Evolutionary conservation across 2,329 filamentous ascomycete species (phyloP).

Genomic region (Cordyceps javanica): DNA sequence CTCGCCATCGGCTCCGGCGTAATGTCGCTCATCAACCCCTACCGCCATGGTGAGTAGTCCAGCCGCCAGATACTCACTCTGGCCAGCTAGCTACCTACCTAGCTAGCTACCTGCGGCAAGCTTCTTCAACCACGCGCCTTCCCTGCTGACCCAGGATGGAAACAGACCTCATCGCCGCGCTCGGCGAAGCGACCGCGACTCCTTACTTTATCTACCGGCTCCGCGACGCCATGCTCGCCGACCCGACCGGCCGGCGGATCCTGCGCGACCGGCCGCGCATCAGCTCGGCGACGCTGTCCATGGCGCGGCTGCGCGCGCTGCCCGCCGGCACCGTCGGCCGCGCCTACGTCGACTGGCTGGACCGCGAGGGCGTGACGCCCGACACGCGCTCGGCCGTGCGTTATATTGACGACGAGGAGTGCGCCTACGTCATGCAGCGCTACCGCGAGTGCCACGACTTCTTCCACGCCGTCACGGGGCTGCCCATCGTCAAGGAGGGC

Average conservation of each 20-base stretch:
- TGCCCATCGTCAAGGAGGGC: conserved; percentile 89
- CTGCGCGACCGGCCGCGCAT: conserved; percentile 85
- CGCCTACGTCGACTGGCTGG: conserved; percentile 85
- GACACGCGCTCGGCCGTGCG: conserved; percentile 78
- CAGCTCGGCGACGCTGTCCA: conserved; percentile 62
- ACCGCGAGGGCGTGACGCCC: conserved; percentile 85
- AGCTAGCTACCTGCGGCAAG: too few species aligned
- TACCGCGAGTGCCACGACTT: conserved; percentile 98
- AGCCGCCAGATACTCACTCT: background rate
- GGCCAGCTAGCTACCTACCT: too few species aligned
- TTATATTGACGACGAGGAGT: conserved; percentile 92
- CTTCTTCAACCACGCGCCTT: too few species aligned
- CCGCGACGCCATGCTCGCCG: conserved; percentile 81
- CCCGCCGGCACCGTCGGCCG: conserved; percentile 70
- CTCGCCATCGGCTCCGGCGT: conserved; percentile 62
- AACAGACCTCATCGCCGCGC: conserved; percentile 81
- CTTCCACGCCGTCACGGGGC: conserved; percentile 87
- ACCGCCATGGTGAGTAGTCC: conserved; percentile 58
- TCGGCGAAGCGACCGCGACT: conserved; percentile 91
- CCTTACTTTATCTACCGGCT: conserved; percentile 94
- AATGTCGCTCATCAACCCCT: conserved; percentile 64
- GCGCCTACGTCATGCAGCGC: conserved; percentile 96
- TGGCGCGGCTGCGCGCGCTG: conserved; percentile 65
- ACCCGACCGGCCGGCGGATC: conserved; percentile 81
- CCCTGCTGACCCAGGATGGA: background rate